phyloP scores from a whole-genome alignment of 495 filamentous ascomycete species.

The Paragyromitra xinjiangensis region DNA sequence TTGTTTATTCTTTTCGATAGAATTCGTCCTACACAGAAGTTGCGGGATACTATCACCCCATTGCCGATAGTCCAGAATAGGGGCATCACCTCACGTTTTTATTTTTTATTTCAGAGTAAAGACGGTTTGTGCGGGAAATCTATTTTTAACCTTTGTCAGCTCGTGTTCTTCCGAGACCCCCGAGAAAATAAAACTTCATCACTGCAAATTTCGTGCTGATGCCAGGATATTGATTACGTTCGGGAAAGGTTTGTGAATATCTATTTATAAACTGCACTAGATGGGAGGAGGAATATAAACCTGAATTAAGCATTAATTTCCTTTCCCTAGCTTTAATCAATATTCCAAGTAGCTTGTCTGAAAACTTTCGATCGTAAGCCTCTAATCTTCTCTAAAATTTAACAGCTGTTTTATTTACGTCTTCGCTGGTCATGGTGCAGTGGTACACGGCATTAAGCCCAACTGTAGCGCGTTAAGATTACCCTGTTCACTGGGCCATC shows the following conservation, averaged over 20 bases:
- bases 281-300: not conserved
- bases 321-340: not conserved
- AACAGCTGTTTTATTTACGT: not conserved
- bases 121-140: not conserved
- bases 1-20: too few species aligned
- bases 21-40: not conserved
- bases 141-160: conserved; percentile 3
- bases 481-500: not conserved
- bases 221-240: not conserved
- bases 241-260: not conserved
- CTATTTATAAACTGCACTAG: not conserved
- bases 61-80: not conserved
- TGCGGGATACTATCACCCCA: not conserved
- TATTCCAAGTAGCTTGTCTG: not conserved
- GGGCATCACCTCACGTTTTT: not conserved
- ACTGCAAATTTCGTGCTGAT: not conserved
- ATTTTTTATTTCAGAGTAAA: not conserved
- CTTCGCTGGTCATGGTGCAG: not conserved
- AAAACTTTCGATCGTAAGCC: not conserved
- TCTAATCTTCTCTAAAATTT: not conserved
- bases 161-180: not conserved
- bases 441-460: not conserved
- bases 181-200: not conserved
- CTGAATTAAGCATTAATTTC: not conserved
- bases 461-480: not conserved